Base-by-base conservation (phyloP, 306 rosid genomes). In the Betula pendula region DNA sequence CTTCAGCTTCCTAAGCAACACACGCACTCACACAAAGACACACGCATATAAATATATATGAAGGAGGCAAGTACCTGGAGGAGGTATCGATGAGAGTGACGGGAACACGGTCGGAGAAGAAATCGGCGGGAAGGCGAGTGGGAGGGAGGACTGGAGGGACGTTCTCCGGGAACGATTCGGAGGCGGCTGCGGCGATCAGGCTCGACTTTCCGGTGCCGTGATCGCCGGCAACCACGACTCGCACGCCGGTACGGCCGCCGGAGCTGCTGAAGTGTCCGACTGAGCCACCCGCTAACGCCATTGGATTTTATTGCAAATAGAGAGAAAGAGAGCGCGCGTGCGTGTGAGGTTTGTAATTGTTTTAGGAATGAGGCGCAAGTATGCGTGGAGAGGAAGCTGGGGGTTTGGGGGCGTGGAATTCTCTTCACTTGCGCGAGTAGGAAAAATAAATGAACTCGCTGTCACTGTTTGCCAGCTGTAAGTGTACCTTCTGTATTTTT, bases 31-130 rank as follows among this genome's bases (percentile, higher is more conserved):
- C 14, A 33, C 65, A 48, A 2, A 43, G 4, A 53, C 2, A 53
- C 5, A 9, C 15, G 9, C 2, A 51, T 35, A 15, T 49, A 16
- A 3, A 27, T 12, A 38, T 33, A 5, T 65, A 65, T 35, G 10
- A 17, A 35, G 35, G 47, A 65, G 38, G 31, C 19, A 44, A 31
- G 78, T 42, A 93, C 98, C 94, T 89, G 68, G 93, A 90, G 35
- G 97, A 83, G 55, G 98, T 92, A 75, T 92, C 98, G 59, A 94
- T 71, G 75, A 94, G 12, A 78, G 90, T 89, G 68, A 94, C 72
- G 14, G 97, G 97, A 62, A 94, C 85, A 13, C 59, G 75, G 56
- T 90, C 93, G 52, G 89, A 88, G 81, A 73, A 94, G 82, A 83
- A 80, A 85, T 94, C 96, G 14, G 85, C 86, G 56, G 98, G 92